Conservation (phyloP, 2,329 filamentous ascomycete genomes). For the Neofusicoccum sp. region DNA sequence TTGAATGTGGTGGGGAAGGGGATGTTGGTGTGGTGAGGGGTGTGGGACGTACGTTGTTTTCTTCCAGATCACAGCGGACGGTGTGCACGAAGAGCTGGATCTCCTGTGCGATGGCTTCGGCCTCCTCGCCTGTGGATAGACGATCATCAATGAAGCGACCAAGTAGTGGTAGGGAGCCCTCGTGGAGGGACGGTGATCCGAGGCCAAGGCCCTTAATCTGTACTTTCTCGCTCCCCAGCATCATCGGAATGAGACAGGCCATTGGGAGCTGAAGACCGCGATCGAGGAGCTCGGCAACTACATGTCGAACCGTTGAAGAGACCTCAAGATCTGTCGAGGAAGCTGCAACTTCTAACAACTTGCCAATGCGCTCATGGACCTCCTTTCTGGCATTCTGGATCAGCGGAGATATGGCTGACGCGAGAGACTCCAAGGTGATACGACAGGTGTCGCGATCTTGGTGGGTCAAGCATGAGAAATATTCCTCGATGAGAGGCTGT, state of each 20-base stretch:
- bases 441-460: neutral
- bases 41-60: conserved; percentile 28
- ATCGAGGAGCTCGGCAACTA: conserved; percentile 4
- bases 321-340: neutral
- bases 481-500: neutral
- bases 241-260: neutral
- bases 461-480: neutral
- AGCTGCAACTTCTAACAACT: neutral
- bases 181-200: conserved; percentile 11
- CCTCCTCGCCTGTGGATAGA: neutral
- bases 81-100: conserved; percentile 1
- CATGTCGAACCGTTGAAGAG: neutral
- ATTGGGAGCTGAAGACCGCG: neutral
- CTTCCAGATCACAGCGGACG: conserved; percentile 23
- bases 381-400: neutral
- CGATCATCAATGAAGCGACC: conserved; percentile 1
- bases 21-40: neutral
- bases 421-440: neutral
- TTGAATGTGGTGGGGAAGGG: neutral
- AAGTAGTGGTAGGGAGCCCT: conserved; percentile 1
- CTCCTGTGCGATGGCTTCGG: neutral
- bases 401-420: neutral
- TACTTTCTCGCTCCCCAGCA: neutral
- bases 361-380: neutral
- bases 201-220: neutral